These are phyloP conservation scores for Beauveria sp. DNA, from an alignment of 2,329 filamentous ascomycete genomes.

Conservation along the genomic window DNA sequence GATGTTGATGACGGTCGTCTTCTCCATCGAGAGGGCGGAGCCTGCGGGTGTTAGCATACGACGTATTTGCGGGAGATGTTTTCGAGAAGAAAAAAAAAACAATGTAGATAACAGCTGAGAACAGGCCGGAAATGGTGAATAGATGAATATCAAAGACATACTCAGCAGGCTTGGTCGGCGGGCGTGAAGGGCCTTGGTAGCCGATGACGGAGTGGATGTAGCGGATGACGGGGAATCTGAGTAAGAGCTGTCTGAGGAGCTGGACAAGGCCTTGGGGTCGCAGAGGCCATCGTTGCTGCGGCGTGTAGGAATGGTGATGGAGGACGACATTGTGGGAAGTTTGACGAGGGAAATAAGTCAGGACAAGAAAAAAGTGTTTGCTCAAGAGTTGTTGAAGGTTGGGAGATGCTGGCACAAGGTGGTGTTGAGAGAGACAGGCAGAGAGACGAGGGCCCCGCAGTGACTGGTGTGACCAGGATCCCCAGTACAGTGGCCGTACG, in stretches of 20 bases:
- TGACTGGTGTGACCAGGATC: constrained; percentile 1
- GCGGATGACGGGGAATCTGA: constrained; percentile 42
- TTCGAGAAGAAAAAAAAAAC: background rate
- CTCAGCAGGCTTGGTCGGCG: constrained; percentile 57
- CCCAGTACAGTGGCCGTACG: background rate
- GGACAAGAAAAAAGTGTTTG: background rate
- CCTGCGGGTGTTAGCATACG: constrained; percentile 36
- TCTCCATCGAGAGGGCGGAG: constrained; percentile 62
- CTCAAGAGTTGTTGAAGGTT: constrained; percentile 11
- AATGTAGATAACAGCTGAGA: background rate
- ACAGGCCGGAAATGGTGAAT: background rate
- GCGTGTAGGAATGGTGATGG: constrained; percentile 57
- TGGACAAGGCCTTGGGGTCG: constrained; percentile 37
- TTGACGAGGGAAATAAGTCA: background rate
- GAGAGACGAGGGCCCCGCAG: background rate
- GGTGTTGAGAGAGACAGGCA: constrained; percentile 5
- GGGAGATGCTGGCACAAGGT: background rate
- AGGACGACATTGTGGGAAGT: constrained; percentile 50
- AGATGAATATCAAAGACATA: constrained; percentile 25
- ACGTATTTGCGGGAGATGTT: background rate
- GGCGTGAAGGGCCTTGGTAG: constrained; percentile 41
- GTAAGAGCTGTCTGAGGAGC: constrained; percentile 37
- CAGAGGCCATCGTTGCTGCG: constrained; percentile 28
- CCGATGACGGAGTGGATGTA: constrained; percentile 48
- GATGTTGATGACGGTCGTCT: constrained; percentile 75